Evolutionary conservation across 257 asterid genomes (phyloP), one percentile per base, ranked within the genome.

Genomic region (Osmanthus fragrans): DNA sequence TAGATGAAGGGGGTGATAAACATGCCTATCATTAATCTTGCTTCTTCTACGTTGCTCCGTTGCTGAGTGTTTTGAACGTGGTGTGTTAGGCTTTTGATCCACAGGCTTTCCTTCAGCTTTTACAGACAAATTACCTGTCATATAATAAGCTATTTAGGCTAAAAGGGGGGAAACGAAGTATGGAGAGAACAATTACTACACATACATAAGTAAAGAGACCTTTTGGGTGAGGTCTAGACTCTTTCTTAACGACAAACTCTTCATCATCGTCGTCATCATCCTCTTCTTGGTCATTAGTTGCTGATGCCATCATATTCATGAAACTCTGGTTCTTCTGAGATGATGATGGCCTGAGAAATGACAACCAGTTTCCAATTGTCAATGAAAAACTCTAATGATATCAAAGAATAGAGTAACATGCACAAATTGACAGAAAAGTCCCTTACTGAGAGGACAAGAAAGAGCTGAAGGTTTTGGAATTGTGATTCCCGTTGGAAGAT

Each of bases 31-130:
- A 83, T 96, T 96, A 77, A 96, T 96, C 87, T 96, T 96, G 91
- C 99, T 87, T 87, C 99, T 89, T 84, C 99, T 86, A n/a, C 99
- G 97, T 75, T 96, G 99, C 84, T 96, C 99, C 29, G 99, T 96
- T 78, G 98, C 99, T 3, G 99, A 96, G 90, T 96, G 99, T 80
- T 96, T 96, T 1, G 98, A 96, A 60, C 99, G 97, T 5, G 97
- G 97, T 40, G 98, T 96, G 80, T 82, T 93, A 45, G 98, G 97
- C 86, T 87, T 96, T 84, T 92, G 97, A 70, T 89, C 91, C 21
- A 32, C 75, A 76, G 83, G 83, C 86, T 86, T 92, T 36, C 91
- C 88, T 84, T 93, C 94, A 74, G 85, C 83, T 84, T 92, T 93
- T 37, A 92, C 88, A 19, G 92, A 70, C 23, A 89, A 82, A 78